Conservation (phyloP, 2,329 filamentous ascomycete species). For the Trichoderma koningii region DNA sequence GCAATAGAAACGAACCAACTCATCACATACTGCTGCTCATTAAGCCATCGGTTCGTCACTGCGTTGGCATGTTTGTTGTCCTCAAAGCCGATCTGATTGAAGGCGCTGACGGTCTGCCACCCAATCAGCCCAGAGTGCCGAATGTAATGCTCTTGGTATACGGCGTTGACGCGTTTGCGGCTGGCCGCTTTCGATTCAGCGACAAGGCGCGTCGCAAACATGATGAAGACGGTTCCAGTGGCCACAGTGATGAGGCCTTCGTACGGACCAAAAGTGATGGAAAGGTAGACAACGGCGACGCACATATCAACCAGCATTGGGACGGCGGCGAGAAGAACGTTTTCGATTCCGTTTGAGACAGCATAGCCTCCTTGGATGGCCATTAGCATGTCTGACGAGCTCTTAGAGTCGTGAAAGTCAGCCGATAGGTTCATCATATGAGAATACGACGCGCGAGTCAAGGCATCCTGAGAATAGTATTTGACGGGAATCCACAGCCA, state of each 20-base stretch:
- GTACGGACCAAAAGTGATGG: conserved; percentile 60
- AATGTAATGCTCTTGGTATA: conserved; percentile 58
- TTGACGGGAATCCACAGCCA: conserved; percentile 62
- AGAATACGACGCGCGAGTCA: conserved; percentile 58
- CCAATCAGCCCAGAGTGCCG: conserved; percentile 58
- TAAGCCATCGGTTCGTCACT: conserved; percentile 46
- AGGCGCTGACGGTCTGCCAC: conserved; percentile 61
- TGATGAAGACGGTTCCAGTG: conserved; percentile 58
- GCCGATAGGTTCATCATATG: conserved; percentile 63
- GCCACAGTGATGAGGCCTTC: conserved; percentile 64
- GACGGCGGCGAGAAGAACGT: conserved; percentile 58
- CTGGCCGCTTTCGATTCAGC: conserved; percentile 52
- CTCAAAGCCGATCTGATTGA: conserved; percentile 61
- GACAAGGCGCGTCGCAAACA: conserved; percentile 56
- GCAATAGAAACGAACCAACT: conserved; percentile 56
- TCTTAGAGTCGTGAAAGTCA: conserved; percentile 63
- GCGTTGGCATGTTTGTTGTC: conserved; percentile 56
- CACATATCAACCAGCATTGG: conserved; percentile 63
- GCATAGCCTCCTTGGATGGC: conserved; percentile 57
- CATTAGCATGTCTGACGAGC: conserved; percentile 59
- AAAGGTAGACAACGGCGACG: conserved; percentile 62
- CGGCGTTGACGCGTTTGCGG: conserved; percentile 53
- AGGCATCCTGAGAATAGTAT: conserved; percentile 56
- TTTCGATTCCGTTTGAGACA: conserved; percentile 59
- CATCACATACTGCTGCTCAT: conserved; percentile 43